Percentiles rank a stretch among this genome's conserved stretches.
Conservation (phyloP, 2,329 filamentous ascomycete species). For the Aciculosporium take region DNA sequence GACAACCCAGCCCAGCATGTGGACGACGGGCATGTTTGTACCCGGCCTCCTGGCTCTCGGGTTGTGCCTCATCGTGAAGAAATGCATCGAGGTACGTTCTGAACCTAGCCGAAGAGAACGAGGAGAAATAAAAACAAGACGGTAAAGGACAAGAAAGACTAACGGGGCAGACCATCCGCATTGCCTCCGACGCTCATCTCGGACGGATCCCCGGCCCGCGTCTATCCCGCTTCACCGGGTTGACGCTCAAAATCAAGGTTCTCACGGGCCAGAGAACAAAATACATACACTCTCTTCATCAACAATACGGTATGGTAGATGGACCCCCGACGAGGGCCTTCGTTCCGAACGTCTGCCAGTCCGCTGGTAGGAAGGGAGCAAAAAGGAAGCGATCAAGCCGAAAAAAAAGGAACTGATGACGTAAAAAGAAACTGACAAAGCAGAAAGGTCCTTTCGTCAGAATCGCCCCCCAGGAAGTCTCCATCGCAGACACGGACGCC, state of each 20-base stretch:
- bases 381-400: too few relatives aligned
- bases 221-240: background rate
- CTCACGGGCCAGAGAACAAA: background rate
- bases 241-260: background rate
- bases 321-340: background rate
- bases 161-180: background rate
- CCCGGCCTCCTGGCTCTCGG: background rate
- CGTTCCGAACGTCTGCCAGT: too few relatives aligned
- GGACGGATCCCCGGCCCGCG: background rate
- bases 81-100: background rate
- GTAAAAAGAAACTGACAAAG: too few relatives aligned
- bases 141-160: background rate
- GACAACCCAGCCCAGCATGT: background rate
- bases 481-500: background rate
- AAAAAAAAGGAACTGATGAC: too few relatives aligned
- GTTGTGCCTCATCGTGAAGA: background rate
- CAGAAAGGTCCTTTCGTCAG: background rate
- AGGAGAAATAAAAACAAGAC: background rate
- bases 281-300: background rate
- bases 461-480: background rate
- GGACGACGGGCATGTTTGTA: background rate
- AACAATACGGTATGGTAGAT: background rate
- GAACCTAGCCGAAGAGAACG: too few relatives aligned
- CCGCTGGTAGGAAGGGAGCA: too few relatives aligned
- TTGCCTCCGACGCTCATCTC: background rate